Evolutionary conservation across 495 filamentous ascomycete genomes (phyloP).

Genomic region (Hypoxylon subgilvum): DNA sequence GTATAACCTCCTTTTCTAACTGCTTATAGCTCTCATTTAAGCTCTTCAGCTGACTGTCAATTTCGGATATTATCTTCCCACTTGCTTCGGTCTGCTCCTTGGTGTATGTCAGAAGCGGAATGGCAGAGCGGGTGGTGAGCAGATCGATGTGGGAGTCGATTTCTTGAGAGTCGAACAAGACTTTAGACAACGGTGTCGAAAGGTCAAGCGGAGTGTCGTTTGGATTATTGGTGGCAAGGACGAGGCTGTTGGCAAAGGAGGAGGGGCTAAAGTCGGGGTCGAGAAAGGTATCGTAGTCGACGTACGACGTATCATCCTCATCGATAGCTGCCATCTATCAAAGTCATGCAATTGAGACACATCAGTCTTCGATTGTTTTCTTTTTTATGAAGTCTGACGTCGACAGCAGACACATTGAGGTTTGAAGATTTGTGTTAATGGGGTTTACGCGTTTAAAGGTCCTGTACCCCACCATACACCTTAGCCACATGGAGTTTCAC

Average conservation of each 20-base stretch:
- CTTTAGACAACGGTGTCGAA: conserved; percentile 88
- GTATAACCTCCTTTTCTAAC: conserved; percentile 79
- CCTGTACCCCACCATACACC: background rate
- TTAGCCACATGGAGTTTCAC: conserved; percentile 1
- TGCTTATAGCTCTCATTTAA: conserved; percentile 84
- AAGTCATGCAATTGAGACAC: conserved; percentile 6
- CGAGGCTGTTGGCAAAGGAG: conserved; percentile 84
- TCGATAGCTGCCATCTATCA: conserved; percentile 38
- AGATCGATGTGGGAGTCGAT: conserved; percentile 93
- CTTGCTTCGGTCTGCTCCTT: conserved; percentile 72
- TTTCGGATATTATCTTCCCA: conserved; percentile 68
- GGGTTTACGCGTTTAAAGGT: background rate
- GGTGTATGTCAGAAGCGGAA: conserved; percentile 82
- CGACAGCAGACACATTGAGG: no score
- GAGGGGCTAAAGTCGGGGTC: conserved; percentile 80
- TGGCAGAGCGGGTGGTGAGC: conserved; percentile 82
- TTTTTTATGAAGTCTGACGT: background rate
- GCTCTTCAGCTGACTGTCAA: conserved; percentile 75
- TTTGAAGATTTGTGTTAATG: no score
- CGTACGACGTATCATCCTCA: conserved; percentile 76
- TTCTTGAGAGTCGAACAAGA: conserved; percentile 96
- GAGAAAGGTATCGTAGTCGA: conserved; percentile 94
- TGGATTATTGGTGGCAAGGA: conserved; percentile 88
- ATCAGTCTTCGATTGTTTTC: conserved; percentile 10
- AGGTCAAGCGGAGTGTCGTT: conserved; percentile 90